Conservation (phyloP, 257 asterid genomes). For the Solanum medicagineum region DNA sequence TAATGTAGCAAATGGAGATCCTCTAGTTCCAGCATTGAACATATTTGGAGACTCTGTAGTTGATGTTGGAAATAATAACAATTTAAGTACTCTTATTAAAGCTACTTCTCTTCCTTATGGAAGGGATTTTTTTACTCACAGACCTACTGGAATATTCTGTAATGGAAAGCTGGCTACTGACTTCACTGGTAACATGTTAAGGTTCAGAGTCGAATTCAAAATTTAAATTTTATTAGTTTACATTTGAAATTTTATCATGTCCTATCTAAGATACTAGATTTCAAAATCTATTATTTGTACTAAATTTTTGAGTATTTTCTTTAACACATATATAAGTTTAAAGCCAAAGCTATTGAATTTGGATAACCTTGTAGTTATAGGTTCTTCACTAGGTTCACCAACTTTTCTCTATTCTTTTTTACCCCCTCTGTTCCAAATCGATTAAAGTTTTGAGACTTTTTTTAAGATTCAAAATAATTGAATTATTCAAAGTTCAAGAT, state of each 20-base stretch:
- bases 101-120: constrained; percentile 86
- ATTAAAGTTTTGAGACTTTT: too few species aligned
- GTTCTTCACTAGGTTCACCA: too few species aligned
- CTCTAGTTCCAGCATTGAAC: constrained; percentile 63
- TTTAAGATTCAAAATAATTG: too few species aligned
- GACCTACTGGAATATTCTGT: constrained; percentile 83
- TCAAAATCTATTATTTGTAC: background rate
- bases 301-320: too few species aligned
- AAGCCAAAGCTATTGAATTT: too few species aligned
- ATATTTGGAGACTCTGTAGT: constrained; percentile 83
- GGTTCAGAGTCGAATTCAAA: background rate
- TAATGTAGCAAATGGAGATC: constrained; percentile 28
- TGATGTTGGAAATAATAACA: constrained; percentile 71
- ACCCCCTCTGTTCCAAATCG: too few species aligned
- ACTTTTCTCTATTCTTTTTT: too few species aligned
- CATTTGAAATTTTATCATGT: background rate
- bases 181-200: constrained; percentile 38
- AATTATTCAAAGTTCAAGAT: too few species aligned
- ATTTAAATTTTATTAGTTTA: background rate
- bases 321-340: too few species aligned
- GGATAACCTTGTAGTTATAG: too few species aligned
- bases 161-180: constrained; percentile 86
- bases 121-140: constrained; percentile 53
- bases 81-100: constrained; percentile 44
- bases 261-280: too few species aligned